Evolutionary conservation across 2,329 filamentous ascomycete species (phyloP).

Genomic region (Scolecobasidium constrictum): DNA sequence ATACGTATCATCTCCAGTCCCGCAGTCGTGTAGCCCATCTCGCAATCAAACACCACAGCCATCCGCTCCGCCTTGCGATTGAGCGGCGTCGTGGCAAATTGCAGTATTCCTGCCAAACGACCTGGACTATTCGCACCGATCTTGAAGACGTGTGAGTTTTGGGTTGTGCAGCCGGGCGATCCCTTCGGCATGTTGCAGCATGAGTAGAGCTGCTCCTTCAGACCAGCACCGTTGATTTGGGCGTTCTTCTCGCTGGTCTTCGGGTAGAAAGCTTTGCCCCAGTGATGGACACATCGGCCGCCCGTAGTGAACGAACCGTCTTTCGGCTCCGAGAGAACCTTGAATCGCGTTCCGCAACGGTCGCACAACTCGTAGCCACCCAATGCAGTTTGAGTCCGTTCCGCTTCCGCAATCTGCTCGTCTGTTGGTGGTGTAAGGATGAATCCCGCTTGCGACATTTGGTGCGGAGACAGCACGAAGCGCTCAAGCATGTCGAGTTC

Average conservation of each 20-base stretch:
- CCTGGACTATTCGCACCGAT: conserved; percentile 53
- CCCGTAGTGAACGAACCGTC: conserved; percentile 68
- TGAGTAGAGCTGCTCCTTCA: conserved; percentile 52
- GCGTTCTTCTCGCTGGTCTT: conserved; percentile 42
- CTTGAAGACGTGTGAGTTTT: conserved; percentile 77
- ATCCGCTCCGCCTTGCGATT: conserved; percentile 40
- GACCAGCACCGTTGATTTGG: conserved; percentile 30
- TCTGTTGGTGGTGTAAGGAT: conserved; percentile 56
- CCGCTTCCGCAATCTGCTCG: conserved; percentile 55
- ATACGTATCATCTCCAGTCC: conserved; percentile 85
- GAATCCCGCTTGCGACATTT: conserved; percentile 63
- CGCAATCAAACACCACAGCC: conserved; percentile 84
- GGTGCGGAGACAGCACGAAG: conserved; percentile 52
- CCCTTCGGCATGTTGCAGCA: conserved; percentile 74
- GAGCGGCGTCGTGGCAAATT: conserved; percentile 67
- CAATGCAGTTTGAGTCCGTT: conserved; percentile 52
- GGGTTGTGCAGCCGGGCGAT: conserved; percentile 64
- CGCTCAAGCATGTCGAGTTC: conserved; percentile 55
- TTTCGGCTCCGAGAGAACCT: conserved; percentile 80
- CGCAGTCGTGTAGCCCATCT: conserved; percentile 90
- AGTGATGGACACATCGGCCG: conserved; percentile 72
- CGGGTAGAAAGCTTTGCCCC: conserved; percentile 56
- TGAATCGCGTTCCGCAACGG: conserved; percentile 74
- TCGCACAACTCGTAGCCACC: conserved; percentile 82
- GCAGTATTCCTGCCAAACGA: conserved; percentile 64